Base-by-base conservation (phyloP, 768 basidiomycete species). In the Gyrodon lividus region DNA sequence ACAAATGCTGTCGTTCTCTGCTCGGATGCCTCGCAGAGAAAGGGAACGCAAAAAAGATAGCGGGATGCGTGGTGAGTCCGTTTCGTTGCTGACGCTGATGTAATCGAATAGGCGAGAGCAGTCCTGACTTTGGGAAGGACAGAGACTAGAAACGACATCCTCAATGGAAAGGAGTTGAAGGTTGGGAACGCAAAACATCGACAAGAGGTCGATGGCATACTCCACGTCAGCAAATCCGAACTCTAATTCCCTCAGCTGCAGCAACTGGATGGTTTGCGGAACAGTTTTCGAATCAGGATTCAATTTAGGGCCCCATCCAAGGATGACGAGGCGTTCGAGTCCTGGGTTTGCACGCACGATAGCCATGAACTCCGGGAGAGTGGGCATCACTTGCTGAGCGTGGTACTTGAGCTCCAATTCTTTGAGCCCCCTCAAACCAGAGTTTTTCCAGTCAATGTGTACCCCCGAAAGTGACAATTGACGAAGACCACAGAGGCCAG, bases 321-420 rank as follows among this genome's bases (percentile, higher is more conserved):
- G 64, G 39, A 85, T 72, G 31, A 73, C 65, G 4, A 85, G 72
- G 8, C 65, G 63, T 47, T 65, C 57, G 22, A 85, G 72, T 17
- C 45, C 35, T 10, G 64, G 55, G 52, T 74, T 83, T 1, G 65
- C 67, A 6, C 61, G 28, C 19, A 82, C 62, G 33, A 83, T 76
- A 22, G 58, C 48, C 8, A 57, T 52, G 54, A 85, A 83, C 46
- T 81, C 72, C 0, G 63, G 55, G 42, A 80, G 57, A 5, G 72
- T 73, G 2, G 83, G 83, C 69, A 77, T 75, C n/a, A 84, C 79
- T 35, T 82, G 77, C 34, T 59, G 69, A 1, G 83, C 75, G 16
- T 82, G 80, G 56, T 80, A 85, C 55, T 74, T 80, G 58, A 84
- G 67, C 55, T 81, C 77, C 31, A 84, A 67, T 23, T 66, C 70